Conservation (phyloP, 139 green algal species). For the Picocystis salinarum region DNA sequence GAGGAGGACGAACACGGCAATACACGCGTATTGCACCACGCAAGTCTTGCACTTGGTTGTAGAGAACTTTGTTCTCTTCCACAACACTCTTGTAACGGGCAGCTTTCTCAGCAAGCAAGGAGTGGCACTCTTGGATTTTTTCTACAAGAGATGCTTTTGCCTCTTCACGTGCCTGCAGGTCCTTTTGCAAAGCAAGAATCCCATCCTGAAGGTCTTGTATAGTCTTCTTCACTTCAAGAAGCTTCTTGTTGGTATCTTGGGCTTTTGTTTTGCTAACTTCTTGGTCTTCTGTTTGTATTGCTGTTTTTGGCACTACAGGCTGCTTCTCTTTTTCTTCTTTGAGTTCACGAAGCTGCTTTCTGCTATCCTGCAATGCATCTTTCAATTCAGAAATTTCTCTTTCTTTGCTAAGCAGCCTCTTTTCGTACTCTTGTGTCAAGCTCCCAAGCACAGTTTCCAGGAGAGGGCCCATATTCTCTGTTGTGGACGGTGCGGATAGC, state of each 20-base stretch:
- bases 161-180: slow-evolving; percentile 9
- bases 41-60: slow-evolving; percentile 81
- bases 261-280: slow-evolving; percentile 34
- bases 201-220: slow-evolving; percentile 12
- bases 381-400: not conserved
- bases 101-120: slow-evolving; percentile 9
- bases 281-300: slow-evolving; percentile 47
- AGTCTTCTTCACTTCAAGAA: slow-evolving; percentile 11
- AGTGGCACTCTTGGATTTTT: slow-evolving; percentile 7
- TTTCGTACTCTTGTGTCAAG: slow-evolving; percentile 68
- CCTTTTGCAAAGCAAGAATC: slow-evolving; percentile 12
- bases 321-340: no score
- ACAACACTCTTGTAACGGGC: slow-evolving; percentile 20
- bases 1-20: no score
- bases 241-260: slow-evolving; percentile 15
- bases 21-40: slow-evolving; percentile 95
- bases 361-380: not conserved
- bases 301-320: no score
- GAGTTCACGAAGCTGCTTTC: no score
- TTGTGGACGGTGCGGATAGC: no score
- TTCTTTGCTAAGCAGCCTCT: slow-evolving; percentile 41
- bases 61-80: slow-evolving; percentile 42
- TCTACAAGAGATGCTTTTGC: slow-evolving; percentile 4
- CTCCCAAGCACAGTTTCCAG: slow-evolving; percentile 46
- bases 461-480: slow-evolving; percentile 46